Evolutionary conservation across 2,329 filamentous ascomycete genomes (phyloP).

Genomic region (Colletotrichum caudatum): DNA sequence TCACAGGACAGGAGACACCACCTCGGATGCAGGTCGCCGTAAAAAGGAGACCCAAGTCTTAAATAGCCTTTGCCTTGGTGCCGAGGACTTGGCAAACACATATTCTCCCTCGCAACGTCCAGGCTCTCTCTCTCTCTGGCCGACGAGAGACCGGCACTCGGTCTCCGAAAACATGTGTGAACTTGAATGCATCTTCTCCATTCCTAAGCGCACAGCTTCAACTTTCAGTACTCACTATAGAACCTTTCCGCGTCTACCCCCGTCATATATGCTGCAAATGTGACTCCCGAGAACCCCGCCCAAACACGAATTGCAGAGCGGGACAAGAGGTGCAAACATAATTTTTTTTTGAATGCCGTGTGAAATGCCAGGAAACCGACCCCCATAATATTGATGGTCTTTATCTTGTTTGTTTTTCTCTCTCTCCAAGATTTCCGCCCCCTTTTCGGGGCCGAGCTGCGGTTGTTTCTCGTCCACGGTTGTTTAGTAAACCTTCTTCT

Average conservation of each 20-base stretch:
- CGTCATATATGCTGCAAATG: constrained; percentile 42
- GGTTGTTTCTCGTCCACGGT: constrained; percentile 15
- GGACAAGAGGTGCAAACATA: constrained; percentile 20
- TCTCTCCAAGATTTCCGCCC: constrained; percentile 12
- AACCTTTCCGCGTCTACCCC: constrained; percentile 37
- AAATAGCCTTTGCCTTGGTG: constrained; percentile 2
- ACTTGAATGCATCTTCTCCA: constrained; percentile 39
- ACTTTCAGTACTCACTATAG: constrained; percentile 31
- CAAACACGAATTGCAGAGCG: constrained; percentile 49
- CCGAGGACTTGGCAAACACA: constrained; percentile 21
- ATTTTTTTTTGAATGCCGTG: constrained; percentile 42
- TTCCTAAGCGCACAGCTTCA: constrained; percentile 34
- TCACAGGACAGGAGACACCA: constrained; percentile 3
- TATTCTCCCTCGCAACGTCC: not conserved
- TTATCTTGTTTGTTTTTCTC: constrained; percentile 5
- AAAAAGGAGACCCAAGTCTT: not conserved
- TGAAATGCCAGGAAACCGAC: constrained; percentile 37
- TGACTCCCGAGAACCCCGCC: constrained; percentile 47
- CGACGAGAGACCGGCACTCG: not conserved
- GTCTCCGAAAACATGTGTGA: not conserved
- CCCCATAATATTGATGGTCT: constrained; percentile 18
- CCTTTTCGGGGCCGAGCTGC: constrained; percentile 15
- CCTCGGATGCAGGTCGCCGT: constrained; percentile 20
- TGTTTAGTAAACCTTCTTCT: constrained; percentile 98
- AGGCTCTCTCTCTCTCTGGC: not conserved